These are phyloP conservation scores for Polygonum maritimum DNA, from an alignment of 148 eudicot genomes.

Conservation along the genomic window DNA sequence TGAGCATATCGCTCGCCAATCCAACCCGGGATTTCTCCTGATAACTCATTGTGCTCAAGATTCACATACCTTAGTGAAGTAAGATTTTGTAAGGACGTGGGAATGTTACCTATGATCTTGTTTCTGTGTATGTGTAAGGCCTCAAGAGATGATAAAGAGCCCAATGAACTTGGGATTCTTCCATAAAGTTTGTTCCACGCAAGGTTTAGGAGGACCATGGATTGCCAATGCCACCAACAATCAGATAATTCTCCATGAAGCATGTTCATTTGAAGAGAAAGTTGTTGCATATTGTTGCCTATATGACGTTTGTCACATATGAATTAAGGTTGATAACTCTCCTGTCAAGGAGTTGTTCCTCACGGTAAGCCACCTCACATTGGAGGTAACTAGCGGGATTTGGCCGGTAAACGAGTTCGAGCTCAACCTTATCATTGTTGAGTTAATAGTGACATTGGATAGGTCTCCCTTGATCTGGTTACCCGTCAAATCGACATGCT, in stretches of 20 bases:
- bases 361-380: conserved; percentile 6
- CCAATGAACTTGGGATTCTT: background rate
- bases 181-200: conserved; percentile 8
- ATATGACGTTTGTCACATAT: background rate
- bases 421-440: background rate
- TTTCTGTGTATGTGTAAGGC: background rate
- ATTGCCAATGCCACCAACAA: conserved; percentile 9
- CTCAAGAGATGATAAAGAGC: background rate
- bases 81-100: background rate
- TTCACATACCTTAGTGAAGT: background rate
- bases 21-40: background rate
- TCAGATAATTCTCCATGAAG: conserved; percentile 5
- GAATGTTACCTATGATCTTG: background rate
- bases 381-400: background rate
- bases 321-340: background rate
- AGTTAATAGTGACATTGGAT: conserved; percentile 6
- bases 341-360: conserved; percentile 12
- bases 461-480: background rate
- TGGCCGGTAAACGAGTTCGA: conserved; percentile 9
- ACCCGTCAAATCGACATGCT: background rate
- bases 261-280: background rate
- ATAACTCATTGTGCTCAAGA: background rate
- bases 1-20: background rate
- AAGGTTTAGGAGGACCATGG: conserved; percentile 4
- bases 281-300: background rate